Conservation (phyloP, 257 asterid species). For the Sherardia arvensis region DNA sequence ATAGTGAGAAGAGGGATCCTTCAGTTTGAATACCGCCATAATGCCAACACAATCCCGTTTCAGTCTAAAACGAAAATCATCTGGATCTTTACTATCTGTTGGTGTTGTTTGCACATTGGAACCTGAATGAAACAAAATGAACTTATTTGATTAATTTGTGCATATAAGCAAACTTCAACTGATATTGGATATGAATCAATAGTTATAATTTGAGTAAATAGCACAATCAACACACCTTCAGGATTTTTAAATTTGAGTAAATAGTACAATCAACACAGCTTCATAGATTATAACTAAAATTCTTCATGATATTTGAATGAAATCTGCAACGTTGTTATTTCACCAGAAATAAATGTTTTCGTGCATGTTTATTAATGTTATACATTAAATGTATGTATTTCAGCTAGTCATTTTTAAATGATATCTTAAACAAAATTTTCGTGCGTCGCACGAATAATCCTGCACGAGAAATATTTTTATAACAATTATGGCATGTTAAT, state of each 20-base stretch:
- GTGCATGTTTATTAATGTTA: too few species aligned
- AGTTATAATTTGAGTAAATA: not conserved
- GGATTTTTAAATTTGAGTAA: conserved; percentile 25
- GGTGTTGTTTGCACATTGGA: conserved; percentile 20
- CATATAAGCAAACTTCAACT: not conserved
- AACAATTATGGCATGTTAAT: too few species aligned
- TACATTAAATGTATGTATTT: too few species aligned
- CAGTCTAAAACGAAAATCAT: conserved; percentile 68
- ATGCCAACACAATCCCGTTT: conserved; percentile 95
- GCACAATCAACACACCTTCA: conserved; percentile 11
- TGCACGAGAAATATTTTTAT: too few species aligned
- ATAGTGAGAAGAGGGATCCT: conserved; percentile 41
- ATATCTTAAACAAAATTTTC: too few species aligned
- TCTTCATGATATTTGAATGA: too few species aligned
- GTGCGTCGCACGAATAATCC: too few species aligned
- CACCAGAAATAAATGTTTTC: too few species aligned
- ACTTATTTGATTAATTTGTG: not conserved
- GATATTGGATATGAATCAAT: not conserved
- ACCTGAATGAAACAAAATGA: conserved; percentile 26
- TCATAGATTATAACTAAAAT: too few species aligned
- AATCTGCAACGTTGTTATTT: too few species aligned
- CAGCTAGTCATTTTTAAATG: too few species aligned
- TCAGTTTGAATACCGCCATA: conserved; percentile 79
- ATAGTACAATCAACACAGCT: too few species aligned
- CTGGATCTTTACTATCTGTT: conserved; percentile 53